Percentiles rank a stretch among this genome's conserved stretches.
These are phyloP conservation scores for Teratosphaeria gauchensis DNA, from an alignment of 2,329 filamentous ascomycete species.

Conservation along the genomic window DNA sequence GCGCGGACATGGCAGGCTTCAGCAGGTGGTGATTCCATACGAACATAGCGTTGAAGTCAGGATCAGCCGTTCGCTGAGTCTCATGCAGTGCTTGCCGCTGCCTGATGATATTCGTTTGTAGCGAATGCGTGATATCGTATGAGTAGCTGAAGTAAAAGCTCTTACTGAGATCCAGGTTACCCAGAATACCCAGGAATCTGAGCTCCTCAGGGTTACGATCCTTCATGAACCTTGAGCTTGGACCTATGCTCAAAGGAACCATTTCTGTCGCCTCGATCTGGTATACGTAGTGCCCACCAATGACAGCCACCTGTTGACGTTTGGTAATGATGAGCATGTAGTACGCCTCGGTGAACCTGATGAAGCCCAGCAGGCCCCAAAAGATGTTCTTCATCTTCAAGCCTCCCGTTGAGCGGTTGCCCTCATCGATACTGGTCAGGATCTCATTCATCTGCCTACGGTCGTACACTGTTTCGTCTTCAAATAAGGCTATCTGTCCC, in stretches of 20 bases:
- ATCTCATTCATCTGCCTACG: conserved; percentile 87
- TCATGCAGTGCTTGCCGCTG: conserved; percentile 63
- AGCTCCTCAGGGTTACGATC: conserved; percentile 83
- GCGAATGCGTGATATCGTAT: conserved; percentile 84
- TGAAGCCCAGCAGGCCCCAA: conserved; percentile 92
- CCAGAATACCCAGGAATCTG: conserved; percentile 78
- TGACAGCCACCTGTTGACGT: conserved; percentile 88
- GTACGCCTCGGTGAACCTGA: conserved; percentile 88
- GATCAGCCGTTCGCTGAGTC: conserved; percentile 47
- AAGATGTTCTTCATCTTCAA: conserved; percentile 81
- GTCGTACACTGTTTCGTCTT: conserved; percentile 91
- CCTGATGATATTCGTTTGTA: conserved; percentile 83
- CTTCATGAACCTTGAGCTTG: conserved; percentile 57
- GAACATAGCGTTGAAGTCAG: conserved; percentile 86
- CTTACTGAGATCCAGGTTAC: conserved; percentile 78
- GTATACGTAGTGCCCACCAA: conserved; percentile 92
- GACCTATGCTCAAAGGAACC: conserved; percentile 69
- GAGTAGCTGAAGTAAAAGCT: conserved; percentile 99
- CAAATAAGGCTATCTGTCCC: conserved; percentile 71
- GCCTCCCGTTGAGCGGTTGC: conserved; percentile 82
- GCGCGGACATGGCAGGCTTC: conserved; percentile 56
- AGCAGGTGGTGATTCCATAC: conserved; percentile 93
- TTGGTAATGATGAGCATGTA: conserved; percentile 98
- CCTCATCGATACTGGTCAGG: conserved; percentile 89
- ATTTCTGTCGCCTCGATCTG: conserved; percentile 91